A percentile compares a stretch with the other conserved stretches of the same genome.
These are phyloP conservation scores for Xylaria digitata DNA, from an alignment of 2,329 filamentous ascomycete species.

Conservation along the genomic window DNA sequence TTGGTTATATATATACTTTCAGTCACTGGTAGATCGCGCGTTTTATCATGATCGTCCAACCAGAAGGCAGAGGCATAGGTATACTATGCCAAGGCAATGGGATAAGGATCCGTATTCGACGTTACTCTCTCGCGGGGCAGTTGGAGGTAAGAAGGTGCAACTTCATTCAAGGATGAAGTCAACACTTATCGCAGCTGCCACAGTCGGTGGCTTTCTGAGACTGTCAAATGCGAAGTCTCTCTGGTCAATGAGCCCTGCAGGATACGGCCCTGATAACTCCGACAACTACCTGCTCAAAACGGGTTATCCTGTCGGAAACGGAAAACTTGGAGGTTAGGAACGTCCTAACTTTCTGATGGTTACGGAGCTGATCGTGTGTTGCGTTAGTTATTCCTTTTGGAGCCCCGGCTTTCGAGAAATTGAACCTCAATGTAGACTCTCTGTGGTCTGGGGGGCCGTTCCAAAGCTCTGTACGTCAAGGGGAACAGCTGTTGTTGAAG, in stretches of 20 bases:
- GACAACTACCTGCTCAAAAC: slow-evolving; percentile 49
- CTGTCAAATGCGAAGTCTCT: slow-evolving; percentile 33
- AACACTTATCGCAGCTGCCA: neutral
- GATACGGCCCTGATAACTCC: slow-evolving; percentile 34
- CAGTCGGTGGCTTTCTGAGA: slow-evolving; percentile 2
- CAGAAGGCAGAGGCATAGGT: neutral
- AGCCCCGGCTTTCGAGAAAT: slow-evolving; percentile 54
- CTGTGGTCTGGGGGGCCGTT: slow-evolving; percentile 65
- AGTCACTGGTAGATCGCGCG: neutral
- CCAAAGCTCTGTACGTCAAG: slow-evolving; percentile 51
- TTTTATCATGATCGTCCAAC: slow-evolving; percentile 17
- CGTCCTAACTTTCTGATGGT: neutral
- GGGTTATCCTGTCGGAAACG: slow-evolving; percentile 62
- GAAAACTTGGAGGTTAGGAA: slow-evolving; percentile 55
- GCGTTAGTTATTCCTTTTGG: slow-evolving; percentile 56
- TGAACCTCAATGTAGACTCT: slow-evolving; percentile 61
- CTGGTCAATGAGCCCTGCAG: slow-evolving; percentile 40
- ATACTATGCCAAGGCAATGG: slow-evolving; percentile 12
- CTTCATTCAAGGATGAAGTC: slow-evolving; percentile 25
- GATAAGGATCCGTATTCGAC: slow-evolving; percentile 3
- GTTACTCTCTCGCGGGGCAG: slow-evolving; percentile 11
- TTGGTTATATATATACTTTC: neutral
- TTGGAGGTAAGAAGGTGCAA: neutral
- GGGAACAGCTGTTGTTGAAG: neutral
- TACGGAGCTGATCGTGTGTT: slow-evolving; percentile 18